A percentile compares a stretch with the other conserved stretches of the same genome.
phyloP scores from a whole-genome alignment of 2,329 filamentous ascomycete species.

The Zelopaecilomyces penicillatus region DNA sequence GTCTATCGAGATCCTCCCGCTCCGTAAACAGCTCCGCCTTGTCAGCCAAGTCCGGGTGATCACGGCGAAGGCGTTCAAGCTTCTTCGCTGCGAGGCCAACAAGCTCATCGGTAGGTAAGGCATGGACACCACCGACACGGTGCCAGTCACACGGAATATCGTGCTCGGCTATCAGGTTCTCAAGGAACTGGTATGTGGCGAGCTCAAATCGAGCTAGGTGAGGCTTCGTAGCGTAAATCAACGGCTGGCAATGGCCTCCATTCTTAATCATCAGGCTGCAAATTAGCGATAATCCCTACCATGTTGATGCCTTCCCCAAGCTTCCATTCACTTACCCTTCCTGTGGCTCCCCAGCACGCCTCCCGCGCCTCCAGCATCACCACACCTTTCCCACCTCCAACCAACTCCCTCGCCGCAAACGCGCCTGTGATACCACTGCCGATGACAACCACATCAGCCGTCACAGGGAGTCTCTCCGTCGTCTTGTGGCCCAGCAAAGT shows the following conservation, averaged over 20 bases:
- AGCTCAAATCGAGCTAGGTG: constrained; percentile 65
- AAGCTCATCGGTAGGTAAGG: constrained; percentile 48
- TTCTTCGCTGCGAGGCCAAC: constrained; percentile 43
- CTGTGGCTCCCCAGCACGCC: constrained; percentile 76
- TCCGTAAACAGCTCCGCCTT: constrained; percentile 33
- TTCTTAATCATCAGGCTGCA: constrained; percentile 34
- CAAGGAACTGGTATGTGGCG: constrained; percentile 54
- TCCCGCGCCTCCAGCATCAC: constrained; percentile 71
- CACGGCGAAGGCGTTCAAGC: constrained; percentile 40
- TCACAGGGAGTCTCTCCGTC: constrained; percentile 51
- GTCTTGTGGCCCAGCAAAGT: constrained; percentile 60
- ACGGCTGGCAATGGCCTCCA: constrained; percentile 67
- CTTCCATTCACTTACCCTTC: constrained; percentile 47
- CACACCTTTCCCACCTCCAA: constrained; percentile 43
- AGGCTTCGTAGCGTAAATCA: constrained; percentile 52
- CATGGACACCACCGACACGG: constrained; percentile 53
- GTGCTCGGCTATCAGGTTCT: constrained; percentile 46
- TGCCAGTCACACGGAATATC: constrained; percentile 63
- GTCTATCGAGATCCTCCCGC: constrained; percentile 34
- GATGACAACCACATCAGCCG: constrained; percentile 61
- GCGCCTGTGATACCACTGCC: constrained; percentile 72
- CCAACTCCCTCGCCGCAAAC: constrained; percentile 58
- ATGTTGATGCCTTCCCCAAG: no score
- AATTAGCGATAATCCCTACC: no score
- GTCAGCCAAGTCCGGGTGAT: constrained; percentile 49